phyloP scores from a whole-genome alignment of 2,329 filamentous ascomycete species.

The Colletotrichum simmondsii region DNA sequence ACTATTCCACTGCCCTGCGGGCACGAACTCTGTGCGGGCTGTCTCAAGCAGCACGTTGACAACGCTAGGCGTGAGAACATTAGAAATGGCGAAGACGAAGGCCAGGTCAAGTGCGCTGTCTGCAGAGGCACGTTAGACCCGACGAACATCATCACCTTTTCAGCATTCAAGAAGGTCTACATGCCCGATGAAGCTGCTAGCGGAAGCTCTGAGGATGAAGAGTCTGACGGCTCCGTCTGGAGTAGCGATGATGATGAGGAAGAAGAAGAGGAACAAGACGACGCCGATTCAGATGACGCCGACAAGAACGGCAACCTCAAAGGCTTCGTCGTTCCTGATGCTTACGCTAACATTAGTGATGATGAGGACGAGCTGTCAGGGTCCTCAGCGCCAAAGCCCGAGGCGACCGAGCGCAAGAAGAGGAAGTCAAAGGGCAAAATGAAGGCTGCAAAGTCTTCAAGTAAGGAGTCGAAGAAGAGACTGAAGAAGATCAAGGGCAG shows the following conservation, averaged over 20 bases:
- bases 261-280: conserved; percentile 43
- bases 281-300: conserved; percentile 37
- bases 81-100: conserved; percentile 68
- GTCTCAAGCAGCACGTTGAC: conserved; percentile 76
- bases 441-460: conserved; percentile 27
- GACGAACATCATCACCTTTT: conserved; percentile 78
- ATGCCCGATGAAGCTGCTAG: conserved; percentile 62
- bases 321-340: conserved; percentile 64
- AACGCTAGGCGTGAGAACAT: conserved; percentile 64
- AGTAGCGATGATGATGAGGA: conserved; percentile 45
- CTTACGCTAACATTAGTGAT: conserved; percentile 42
- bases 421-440: conserved; percentile 34
- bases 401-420: background rate
- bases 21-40: conserved; percentile 82
- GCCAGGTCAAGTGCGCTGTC: conserved; percentile 75
- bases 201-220: conserved; percentile 42
- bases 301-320: conserved; percentile 55
- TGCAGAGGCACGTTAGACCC: conserved; percentile 77
- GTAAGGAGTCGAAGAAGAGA: conserved; percentile 38
- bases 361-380: conserved; percentile 42
- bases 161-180: conserved; percentile 79
- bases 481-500: conserved; percentile 52
- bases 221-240: conserved; percentile 47
- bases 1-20: conserved; percentile 85
- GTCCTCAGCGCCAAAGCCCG: conserved; percentile 29